A percentile compares a stretch with the other conserved stretches of the same genome.
Evolutionary conservation across 345 rosid species (phyloP).

Genomic region (Eutrema yunnanense): DNA sequence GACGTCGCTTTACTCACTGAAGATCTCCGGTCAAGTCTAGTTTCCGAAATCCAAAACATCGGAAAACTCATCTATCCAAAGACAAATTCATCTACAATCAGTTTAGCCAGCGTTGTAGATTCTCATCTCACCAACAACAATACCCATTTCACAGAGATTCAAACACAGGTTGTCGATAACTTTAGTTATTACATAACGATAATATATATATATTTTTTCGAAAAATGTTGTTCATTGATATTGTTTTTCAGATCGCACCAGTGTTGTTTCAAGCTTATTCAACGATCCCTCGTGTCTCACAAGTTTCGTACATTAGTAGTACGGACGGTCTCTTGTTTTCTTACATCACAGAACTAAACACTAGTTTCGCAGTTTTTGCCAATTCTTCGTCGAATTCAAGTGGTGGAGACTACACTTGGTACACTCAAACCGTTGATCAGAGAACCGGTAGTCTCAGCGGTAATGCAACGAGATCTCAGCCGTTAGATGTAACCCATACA

Average conservation of each 20-base stretch:
- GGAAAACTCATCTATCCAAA: not conserved
- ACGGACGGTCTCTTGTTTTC: conserved; percentile 20
- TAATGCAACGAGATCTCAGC: not conserved
- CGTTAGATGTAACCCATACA: conserved; percentile 7
- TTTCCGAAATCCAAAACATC: conserved; percentile 14
- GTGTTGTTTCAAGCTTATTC: conserved; percentile 28
- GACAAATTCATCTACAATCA: conserved; percentile 12
- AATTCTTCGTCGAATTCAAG: conserved; percentile 2
- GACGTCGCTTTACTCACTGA: not conserved
- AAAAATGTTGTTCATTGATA: not conserved
- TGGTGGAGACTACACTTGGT: conserved; percentile 25
- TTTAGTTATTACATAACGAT: not conserved
- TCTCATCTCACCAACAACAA: conserved; percentile 4
- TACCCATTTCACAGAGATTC: conserved; percentile 1
- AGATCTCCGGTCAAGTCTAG: conserved; percentile 10
- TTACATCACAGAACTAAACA: not conserved
- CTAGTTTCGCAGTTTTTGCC: conserved; percentile 18
- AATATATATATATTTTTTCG: not conserved
- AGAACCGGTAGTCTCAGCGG: conserved; percentile 15
- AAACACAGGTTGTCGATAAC: conserved; percentile 9
- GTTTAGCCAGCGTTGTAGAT: conserved; percentile 18
- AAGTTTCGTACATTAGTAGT: conserved; percentile 21
- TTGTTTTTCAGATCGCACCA: conserved; percentile 22
- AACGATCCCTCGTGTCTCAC: conserved; percentile 22
- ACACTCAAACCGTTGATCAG: conserved; percentile 28